These are phyloP conservation scores for Mesembryanthemum crystallinum DNA, from an alignment of 148 eudicot species.

Conservation along the genomic window DNA sequence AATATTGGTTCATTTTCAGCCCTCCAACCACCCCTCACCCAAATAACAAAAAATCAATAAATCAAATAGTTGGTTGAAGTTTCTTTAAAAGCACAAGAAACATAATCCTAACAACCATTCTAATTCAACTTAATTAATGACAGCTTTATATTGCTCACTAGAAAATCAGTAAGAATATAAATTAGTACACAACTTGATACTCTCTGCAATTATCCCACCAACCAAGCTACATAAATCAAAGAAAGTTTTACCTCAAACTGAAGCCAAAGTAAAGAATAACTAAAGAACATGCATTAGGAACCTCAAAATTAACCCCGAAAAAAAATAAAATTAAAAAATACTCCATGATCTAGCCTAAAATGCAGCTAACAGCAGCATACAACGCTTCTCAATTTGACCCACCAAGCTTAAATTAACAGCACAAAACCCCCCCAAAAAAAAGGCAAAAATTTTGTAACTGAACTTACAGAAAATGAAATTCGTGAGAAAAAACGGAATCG, in stretches of 20 bases:
- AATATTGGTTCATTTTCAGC: background rate
- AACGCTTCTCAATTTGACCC: background rate
- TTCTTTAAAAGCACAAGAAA: background rate
- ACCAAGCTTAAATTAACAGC: background rate
- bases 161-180: background rate
- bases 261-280: background rate
- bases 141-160: background rate
- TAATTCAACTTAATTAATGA: background rate
- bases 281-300: background rate
- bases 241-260: background rate
- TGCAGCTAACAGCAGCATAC: background rate
- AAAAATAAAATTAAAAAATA: background rate
- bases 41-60: background rate
- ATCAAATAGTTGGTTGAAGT: background rate
- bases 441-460: too few species aligned
- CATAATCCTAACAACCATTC: background rate
- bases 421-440: background rate
- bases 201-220: background rate
- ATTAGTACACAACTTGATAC: background rate
- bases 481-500: background rate
- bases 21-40: background rate
- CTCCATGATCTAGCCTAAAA: background rate
- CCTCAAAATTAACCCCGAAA: background rate
- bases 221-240: background rate
- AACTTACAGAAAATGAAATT: conserved; percentile 6